phyloP scores from a whole-genome alignment of 331 rosid species.

The Acacia pycnantha region DNA sequence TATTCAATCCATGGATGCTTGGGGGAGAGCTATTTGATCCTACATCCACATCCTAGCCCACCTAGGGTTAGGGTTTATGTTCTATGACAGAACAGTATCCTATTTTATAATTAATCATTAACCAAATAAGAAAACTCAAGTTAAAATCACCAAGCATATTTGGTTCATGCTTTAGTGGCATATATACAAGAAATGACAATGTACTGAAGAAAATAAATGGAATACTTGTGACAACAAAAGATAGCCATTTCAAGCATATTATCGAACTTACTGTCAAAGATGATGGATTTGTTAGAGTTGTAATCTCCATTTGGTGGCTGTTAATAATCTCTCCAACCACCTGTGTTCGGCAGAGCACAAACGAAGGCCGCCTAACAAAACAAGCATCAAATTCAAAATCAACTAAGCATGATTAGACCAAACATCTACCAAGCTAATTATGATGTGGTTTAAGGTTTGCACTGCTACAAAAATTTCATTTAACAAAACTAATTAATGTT shows the following conservation, averaged over 20 bases:
- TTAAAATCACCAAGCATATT: neutral
- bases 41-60: no score
- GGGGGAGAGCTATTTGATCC: no score
- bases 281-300: constrained; percentile 77
- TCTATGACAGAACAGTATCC: no score
- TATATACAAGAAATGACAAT: neutral
- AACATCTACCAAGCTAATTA: constrained; percentile 7
- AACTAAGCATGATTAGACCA: constrained; percentile 17
- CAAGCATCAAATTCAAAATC: constrained; percentile 18
- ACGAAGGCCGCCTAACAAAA: constrained; percentile 67
- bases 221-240: constrained; percentile 7
- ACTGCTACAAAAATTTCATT: no score
- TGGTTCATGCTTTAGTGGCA: neutral
- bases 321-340: constrained; percentile 46
- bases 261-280: constrained; percentile 58
- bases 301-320: constrained; percentile 64
- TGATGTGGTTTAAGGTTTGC: neutral
- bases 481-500: no score
- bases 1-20: no score
- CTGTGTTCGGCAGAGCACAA: constrained; percentile 51
- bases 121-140: neutral
- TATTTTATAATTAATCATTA: neutral
- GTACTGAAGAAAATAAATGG: neutral
- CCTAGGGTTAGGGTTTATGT: no score
- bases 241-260: constrained; percentile 12